Evolutionary conservation across 2,329 filamentous ascomycete genomes (phyloP).

Genomic region (Penicillium sp.): DNA sequence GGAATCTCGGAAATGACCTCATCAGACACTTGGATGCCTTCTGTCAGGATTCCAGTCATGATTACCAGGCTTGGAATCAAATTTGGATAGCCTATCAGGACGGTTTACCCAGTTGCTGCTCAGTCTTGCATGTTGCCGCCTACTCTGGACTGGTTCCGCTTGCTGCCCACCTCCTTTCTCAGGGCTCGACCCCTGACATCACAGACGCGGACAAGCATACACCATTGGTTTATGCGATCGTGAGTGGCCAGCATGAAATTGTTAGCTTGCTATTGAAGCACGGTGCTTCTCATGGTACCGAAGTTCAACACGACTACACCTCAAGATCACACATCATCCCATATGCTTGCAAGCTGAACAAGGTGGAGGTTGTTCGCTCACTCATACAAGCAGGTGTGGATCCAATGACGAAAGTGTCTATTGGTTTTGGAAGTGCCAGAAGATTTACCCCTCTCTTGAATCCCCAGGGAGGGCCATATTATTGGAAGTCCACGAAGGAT

Average conservation of each 20-base stretch:
- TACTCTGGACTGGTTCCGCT: background rate
- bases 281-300: background rate
- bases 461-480: background rate
- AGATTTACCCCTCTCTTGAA: background rate
- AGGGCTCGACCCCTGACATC: background rate
- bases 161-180: background rate
- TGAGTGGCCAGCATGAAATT: background rate
- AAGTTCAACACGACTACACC: background rate
- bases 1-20: background rate
- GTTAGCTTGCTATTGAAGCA: background rate
- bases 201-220: background rate
- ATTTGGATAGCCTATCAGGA: background rate
- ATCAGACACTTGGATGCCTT: background rate
- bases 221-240: background rate
- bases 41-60: background rate
- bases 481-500: background rate
- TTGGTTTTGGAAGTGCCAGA: background rate
- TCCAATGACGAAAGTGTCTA: background rate
- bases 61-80: background rate
- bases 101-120: background rate
- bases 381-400: background rate
- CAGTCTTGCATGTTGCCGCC: background rate
- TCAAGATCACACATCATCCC: background rate
- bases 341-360: background rate
- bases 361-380: background rate